phyloP scores from a whole-genome alignment of 2,329 filamentous ascomycete species.

The Aspergillus luchuensis region DNA sequence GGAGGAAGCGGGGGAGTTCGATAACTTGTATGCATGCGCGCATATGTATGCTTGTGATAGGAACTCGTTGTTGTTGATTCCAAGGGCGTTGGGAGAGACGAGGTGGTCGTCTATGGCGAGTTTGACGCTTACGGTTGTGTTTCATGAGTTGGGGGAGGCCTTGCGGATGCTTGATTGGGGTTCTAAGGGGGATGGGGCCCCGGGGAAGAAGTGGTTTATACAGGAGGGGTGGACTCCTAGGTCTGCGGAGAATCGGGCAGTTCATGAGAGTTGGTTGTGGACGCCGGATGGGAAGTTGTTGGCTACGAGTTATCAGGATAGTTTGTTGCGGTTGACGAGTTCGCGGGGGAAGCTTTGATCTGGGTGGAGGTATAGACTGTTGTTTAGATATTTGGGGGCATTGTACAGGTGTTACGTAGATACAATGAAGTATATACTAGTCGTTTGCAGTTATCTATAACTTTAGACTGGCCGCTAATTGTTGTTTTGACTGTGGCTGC shows the following conservation, averaged over 20 bases:
- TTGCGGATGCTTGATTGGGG: conserved; percentile 47
- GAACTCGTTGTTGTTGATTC: conserved; percentile 56
- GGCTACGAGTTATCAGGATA: conserved; percentile 54
- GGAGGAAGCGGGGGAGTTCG: conserved; percentile 38
- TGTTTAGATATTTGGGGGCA: neutral
- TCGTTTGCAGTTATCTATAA: no score
- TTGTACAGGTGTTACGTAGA: no score
- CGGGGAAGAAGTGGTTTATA: conserved; percentile 48
- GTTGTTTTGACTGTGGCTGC: no score
- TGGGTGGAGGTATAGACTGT: neutral
- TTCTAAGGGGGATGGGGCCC: neutral
- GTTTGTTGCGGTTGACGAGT: conserved; percentile 44
- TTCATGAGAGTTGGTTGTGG: conserved; percentile 53
- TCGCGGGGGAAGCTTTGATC: conserved; percentile 24
- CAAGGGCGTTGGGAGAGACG: conserved; percentile 51
- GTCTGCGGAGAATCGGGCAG: conserved; percentile 47
- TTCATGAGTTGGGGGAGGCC: conserved; percentile 47
- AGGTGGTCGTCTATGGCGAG: conserved; percentile 49
- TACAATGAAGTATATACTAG: no score
- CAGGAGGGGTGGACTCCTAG: conserved; percentile 53
- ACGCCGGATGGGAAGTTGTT: conserved; percentile 47
- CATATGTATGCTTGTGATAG: conserved; percentile 61
- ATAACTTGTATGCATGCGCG: conserved; percentile 60
- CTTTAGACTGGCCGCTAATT: no score
- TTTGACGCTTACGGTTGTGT: conserved; percentile 51